A percentile compares a stretch with the other conserved stretches of the same genome.
Evolutionary conservation across 1,139 yeast species (phyloP).

Genomic region (Yamadazyma sp.): DNA sequence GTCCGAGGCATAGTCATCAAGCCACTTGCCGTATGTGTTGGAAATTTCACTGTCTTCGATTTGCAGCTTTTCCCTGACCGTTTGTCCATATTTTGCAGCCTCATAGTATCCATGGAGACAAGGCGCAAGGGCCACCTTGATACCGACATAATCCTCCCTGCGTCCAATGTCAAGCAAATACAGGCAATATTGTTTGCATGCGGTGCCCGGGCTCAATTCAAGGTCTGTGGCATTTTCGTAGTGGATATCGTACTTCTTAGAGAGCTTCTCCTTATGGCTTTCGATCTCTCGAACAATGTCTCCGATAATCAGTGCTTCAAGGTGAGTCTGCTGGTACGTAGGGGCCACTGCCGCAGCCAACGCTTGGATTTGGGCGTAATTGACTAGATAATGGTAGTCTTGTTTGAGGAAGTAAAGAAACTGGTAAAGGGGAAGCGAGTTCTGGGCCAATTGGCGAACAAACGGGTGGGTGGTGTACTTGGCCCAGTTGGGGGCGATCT

Average conservation of each 20-base stretch:
- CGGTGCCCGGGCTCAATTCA: constrained; percentile 51
- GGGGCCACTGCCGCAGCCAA: constrained; percentile 67
- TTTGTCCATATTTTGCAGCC: constrained; percentile 38
- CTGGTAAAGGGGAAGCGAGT: constrained; percentile 47
- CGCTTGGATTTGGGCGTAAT: constrained; percentile 69
- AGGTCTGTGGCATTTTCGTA: constrained; percentile 39
- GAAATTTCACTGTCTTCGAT: constrained; percentile 6
- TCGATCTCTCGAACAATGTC: constrained; percentile 57
- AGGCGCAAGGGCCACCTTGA: constrained; percentile 71
- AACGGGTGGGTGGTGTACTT: constrained; percentile 63
- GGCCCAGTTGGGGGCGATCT: constrained; percentile 56
- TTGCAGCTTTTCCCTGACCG: constrained; percentile 13
- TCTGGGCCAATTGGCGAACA: constrained; percentile 52
- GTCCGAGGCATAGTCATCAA: constrained; percentile 58
- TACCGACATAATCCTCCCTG: constrained; percentile 59
- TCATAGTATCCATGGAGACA: constrained; percentile 74
- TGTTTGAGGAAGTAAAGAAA: constrained; percentile 67
- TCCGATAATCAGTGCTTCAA: constrained; percentile 52
- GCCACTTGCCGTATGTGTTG: constrained; percentile 54
- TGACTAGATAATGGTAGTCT: constrained; percentile 68
- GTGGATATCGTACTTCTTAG: constrained; percentile 42
- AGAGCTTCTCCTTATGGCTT: constrained; percentile 54
- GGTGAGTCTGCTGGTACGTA: constrained; percentile 48
- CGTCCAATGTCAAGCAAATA: constrained; percentile 56
- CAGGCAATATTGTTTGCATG: constrained; percentile 60